Evolutionary conservation across 1,284 basidiomycete genomes (phyloP), one percentile per base, ranked within the genome.

Genomic region (Coriolopsis trogii): DNA sequence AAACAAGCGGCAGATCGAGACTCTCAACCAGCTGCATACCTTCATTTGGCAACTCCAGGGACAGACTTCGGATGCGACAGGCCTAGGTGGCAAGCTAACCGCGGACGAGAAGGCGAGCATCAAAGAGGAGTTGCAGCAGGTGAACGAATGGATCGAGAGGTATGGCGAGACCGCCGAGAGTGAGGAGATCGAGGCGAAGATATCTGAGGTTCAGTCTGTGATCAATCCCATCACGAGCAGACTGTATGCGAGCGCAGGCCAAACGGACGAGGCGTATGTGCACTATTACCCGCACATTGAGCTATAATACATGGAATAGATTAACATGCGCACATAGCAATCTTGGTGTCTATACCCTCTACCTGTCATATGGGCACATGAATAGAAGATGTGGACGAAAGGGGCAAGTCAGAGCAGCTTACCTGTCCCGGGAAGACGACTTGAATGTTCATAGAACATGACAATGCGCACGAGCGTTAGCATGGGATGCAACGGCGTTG

Each of bases 171-270:
- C 72, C n/a, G 93, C 93, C 30, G 81, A 82, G 45, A 84, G 86
- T 46, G 94, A 96, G 71, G 93, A 96, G 58, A 77, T 95, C 39
- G 93, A 96, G 71, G 94, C 95, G 80, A 93, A 94, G 80, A 75
- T 94, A 25, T 69, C 75, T 51, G 81, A 81, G 63, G 73, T 85
- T 54, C 83, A 86, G 70, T 68, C 75, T 40, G 71, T 79, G 53
- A 81, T 86, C 53, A 77, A 76, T 70, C 83, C 84, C 48, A 84
- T 85, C 69, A 82, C 83, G 56, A 82, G 82, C 65, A 93, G 93
- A 72, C 74, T 94, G 42, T 95, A 95, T 73, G 73, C 76, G 40
- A 15, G 16, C 18, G 73, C 75, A 12, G 72, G 68, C 26, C 67
- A 63, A 7, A 21, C 57, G 41, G 66, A 67, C n/a, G 75, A 71